phyloP scores from a whole-genome alignment of 345 rosid species.

The Sonneratia alba region DNA sequence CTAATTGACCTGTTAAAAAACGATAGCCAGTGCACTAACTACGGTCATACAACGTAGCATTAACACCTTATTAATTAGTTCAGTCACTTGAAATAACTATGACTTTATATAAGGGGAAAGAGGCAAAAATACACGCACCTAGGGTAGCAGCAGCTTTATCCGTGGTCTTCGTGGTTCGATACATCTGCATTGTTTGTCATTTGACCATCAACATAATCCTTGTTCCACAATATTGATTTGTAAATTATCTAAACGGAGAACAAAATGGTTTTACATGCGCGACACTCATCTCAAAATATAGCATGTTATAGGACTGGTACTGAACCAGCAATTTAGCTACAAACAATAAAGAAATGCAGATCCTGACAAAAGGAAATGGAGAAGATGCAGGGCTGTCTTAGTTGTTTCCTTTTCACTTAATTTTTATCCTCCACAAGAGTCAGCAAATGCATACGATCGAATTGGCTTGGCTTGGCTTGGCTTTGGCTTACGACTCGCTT shows the following conservation, averaged over 20 bases:
- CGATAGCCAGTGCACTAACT: neutral
- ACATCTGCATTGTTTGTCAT: conserved; percentile 35
- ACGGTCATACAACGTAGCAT: too few species aligned
- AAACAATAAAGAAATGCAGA: neutral
- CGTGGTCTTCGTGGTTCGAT: conserved; percentile 71
- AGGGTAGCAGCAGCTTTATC: conserved; percentile 62
- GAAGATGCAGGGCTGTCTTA: neutral
- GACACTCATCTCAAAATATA: neutral
- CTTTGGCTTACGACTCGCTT: conserved; percentile 17
- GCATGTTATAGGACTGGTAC: neutral
- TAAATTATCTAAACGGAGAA: neutral
- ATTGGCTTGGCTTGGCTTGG: conserved; percentile 12
- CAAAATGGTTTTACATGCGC: neutral
- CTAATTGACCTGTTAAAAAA: conserved; percentile 46
- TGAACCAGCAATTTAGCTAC: neutral
- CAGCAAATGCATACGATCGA: neutral
- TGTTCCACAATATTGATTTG: neutral
- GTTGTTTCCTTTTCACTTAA: neutral
- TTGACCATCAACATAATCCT: neutral
- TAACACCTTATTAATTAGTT: neutral
- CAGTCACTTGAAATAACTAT: neutral
- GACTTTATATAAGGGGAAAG: neutral
- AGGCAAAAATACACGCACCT: conserved; percentile 4
- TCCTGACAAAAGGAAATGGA: neutral
- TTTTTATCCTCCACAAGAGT: neutral